Evolutionary conservation across 805 yeast genomes (phyloP), one percentile per base, ranked within the genome.

Genomic region (Monosporozyma siamensis): DNA sequence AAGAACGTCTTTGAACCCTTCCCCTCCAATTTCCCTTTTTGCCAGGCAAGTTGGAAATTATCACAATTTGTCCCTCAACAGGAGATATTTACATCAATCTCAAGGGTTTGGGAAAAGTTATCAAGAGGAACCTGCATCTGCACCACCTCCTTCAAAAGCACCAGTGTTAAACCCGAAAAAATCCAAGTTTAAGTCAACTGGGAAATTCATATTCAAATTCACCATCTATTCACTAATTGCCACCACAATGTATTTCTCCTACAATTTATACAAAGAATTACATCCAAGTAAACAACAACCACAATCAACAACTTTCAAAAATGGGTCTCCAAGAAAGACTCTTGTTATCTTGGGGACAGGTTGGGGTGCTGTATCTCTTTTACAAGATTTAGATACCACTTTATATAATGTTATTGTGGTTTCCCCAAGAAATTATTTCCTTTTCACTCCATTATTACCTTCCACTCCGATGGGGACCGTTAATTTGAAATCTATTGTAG

Each of bases 381-480:
- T 89, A 65, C 86, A 85, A 68, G 77, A 80, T 59, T 70, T 89
- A 62, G 96, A 89, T 63, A 82, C 96, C 30, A 70, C 90, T 39
- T 70, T 80, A 63, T 89, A 87, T 68, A 87, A 90, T 60, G 96
- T 89, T 39, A 79, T 87, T 41, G 78, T 89, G 43, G 82, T 89
- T 36, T 86, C 95, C 34, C 97, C 97, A 49, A 79, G 97, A 70
- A 90, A 90, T 72, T 90, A 87, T 72, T 89, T 90, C 68, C 72
- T 89, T 55, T 89, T 90, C 73, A 89, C 97, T 44, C 97, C 97
- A 10, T 70, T 89, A 61, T 72, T 89, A 55, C 97, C 97, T 37
- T 84, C 95, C 20, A 84, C 90, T 52, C 95, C 97, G 43, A 87
- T 95, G 32, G 97, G 97, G 49, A 84, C 95, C 35, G 78, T 88